Conservation (phyloP, 179 eudicot genomes). For the Silene coronaria region DNA sequence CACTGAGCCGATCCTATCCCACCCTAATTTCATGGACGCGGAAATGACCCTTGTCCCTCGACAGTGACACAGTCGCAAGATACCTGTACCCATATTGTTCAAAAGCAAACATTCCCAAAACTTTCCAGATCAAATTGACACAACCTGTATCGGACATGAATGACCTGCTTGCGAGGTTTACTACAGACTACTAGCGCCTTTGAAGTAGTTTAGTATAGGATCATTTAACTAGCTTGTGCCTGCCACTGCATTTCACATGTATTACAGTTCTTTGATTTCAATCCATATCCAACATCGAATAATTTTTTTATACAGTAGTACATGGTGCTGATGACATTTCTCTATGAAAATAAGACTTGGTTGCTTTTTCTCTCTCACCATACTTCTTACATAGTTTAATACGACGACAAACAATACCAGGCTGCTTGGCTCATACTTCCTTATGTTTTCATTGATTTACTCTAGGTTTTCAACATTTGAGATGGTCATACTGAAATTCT, state of each 20-base stretch:
- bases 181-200: background rate
- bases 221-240: background rate
- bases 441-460: no score
- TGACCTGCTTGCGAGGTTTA: background rate
- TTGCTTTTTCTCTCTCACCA: no score
- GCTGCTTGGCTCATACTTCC: no score
- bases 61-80: background rate
- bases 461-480: no score
- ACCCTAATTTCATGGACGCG: background rate
- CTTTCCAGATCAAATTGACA: background rate
- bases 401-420: no score
- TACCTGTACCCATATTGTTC: background rate
- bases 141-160: background rate
- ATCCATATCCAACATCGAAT: no score
- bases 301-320: background rate
- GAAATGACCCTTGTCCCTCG: background rate
- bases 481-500: no score
- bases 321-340: background rate
- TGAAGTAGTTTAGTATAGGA: background rate
- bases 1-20: no score
- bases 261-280: background rate
- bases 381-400: no score
- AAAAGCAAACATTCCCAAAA: background rate
- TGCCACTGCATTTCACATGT: background rate
- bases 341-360: no score